Evolutionary conservation across 148 eudicot genomes (phyloP), one percentile per base, ranked within the genome.

Genomic region (Cornus kousa): DNA sequence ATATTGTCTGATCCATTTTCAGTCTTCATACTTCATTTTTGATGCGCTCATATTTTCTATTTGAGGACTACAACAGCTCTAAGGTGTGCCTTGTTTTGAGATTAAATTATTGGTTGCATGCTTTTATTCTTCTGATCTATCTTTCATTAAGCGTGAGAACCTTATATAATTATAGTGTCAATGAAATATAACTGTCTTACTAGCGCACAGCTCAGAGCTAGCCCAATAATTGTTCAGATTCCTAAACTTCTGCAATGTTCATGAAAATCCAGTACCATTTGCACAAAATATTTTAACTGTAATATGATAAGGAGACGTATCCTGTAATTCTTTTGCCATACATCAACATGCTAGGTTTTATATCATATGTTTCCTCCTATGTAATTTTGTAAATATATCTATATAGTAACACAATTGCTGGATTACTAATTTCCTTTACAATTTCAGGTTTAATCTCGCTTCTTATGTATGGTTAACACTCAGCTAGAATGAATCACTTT

Each of bases 151-250:
- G 37, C 20, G 3, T 66, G 78, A 65, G 60, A 66, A 43, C 33
- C 43, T 75, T 65, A 39, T 11, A 24, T 67, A 40, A 67, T 67
- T 43, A 31, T 69, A 28, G 19, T 23, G 5, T 31, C 10, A 4
- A 43, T 43, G 48, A 3, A 9, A 3, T 43, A 43, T 43, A 2
- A 35, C 48, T 6, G 17, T 53, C 19, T 53, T 53, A 33, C 23
- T 75, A 3, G 70, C 7, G 16, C 65, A 68, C 78, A 65, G 39
- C 37, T 64, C 66, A 65, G 43, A 9, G 59, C 23, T 65, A 24
- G 59, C 53, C 43, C 53, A 64, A 24, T 35, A 39, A 32, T 75
- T 64, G 9, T 74, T 16, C 24, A n/a, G 78, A 75, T 65, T 19
- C 12, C 14, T 40, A 13, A 8, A 40, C 46, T 33, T 13, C 39